Evolutionary conservation across 768 basidiomycete species (phyloP), one percentile per base, ranked within the genome.

Genomic region (Lentinula sp.): DNA sequence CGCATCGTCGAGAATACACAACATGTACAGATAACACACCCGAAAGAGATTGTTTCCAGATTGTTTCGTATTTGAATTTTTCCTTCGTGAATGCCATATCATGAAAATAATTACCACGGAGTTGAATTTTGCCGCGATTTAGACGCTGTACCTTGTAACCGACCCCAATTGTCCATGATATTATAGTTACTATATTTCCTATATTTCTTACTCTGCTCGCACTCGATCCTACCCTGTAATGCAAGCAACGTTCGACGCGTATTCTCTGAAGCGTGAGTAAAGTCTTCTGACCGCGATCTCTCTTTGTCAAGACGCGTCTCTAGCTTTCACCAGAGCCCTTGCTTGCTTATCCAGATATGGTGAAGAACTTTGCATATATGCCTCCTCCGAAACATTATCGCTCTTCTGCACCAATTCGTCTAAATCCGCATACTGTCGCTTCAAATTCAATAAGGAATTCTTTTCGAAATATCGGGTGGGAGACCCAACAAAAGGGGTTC

Each of bases 341-440:
- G 77, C 82, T 4, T 94, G 93, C 72, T 76, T 93, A 48, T 86
- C 91, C 41, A 85, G 82, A 74, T 93, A 91, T 69, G 90, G 92
- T 54, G 92, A 94, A 62, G 90, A 94, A 63, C 74, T 94, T 46
- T 79, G 82, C 41, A 79, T 94, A 45, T 80, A 85, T 61, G 90
- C 88, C 7, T 82, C 83, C 8, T 69, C 78, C 0, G 85, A 87
- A 39, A 72, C 75, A 37, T 69, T 94, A 36, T 79, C 85, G 6
- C 70, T 94, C 32, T 90, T 88, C 57, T 76, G 86, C 2, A 91
- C 88, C 23, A 94, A 93, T 72, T 85, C 87, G 3, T 86, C 91
- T 4, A 83, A 87, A 68, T 89, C 92, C 42, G 91, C 92, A 10
- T 93, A 90, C 67, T 88, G 86, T 71, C 83, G 89, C 13, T 88